Conservation (phyloP, 768 basidiomycete species). For the Dictyophora rubrovolvata region DNA sequence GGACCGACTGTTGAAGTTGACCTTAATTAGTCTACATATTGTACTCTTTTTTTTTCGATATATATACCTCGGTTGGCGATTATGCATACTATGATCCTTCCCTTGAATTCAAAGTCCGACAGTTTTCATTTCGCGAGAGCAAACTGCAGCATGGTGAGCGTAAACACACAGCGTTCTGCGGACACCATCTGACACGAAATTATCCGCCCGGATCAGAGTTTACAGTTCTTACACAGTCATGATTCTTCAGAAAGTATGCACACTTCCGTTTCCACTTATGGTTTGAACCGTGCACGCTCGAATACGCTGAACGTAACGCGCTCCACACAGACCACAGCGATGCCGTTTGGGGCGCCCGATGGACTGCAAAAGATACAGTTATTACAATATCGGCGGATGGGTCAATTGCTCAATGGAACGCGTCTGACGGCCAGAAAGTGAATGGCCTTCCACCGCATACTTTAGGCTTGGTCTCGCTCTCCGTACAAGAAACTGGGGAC, state of each 20-base stretch:
- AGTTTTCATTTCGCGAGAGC: neutral
- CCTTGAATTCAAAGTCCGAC: neutral
- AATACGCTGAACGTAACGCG: slow-evolving; percentile 4
- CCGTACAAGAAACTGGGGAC: slow-evolving; percentile 51
- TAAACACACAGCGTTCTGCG: neutral
- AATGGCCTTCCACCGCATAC: slow-evolving; percentile 62
- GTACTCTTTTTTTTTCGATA: neutral
- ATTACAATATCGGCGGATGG: slow-evolving; percentile 75
- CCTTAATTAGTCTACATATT: neutral
- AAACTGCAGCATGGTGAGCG: neutral
- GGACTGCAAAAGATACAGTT: slow-evolving; percentile 54
- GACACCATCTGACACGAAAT: neutral
- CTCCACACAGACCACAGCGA: slow-evolving; percentile 59
- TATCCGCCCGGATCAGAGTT: neutral
- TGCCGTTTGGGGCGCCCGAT: slow-evolving; percentile 68
- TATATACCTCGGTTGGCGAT: neutral
- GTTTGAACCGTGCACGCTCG: slow-evolving; percentile 18
- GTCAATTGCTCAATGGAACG: slow-evolving; percentile 61
- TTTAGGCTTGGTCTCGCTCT: slow-evolving; percentile 76
- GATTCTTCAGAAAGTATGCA: slow-evolving; percentile 1
- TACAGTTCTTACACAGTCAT: slow-evolving; percentile 8
- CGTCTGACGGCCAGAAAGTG: slow-evolving; percentile 52
- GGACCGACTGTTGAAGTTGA: slow-evolving; percentile 59
- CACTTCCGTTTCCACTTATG: slow-evolving; percentile 10
- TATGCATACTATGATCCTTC: neutral